These are phyloP conservation scores for Mycena capillaripes DNA, from an alignment of 768 basidiomycete species.

Conservation along the genomic window DNA sequence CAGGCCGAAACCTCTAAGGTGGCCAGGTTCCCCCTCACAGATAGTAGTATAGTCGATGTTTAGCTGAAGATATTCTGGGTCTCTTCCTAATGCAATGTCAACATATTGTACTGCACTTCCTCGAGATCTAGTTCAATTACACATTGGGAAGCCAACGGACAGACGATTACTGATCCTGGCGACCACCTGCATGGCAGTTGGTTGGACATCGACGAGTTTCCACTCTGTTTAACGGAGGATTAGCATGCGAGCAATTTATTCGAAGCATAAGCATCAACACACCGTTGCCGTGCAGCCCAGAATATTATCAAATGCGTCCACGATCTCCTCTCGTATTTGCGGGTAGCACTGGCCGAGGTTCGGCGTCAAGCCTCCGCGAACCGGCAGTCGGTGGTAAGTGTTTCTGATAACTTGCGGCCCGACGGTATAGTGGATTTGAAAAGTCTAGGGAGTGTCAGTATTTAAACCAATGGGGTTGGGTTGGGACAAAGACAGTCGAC, in stretches of 20 bases:
- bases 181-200: conserved; percentile 50
- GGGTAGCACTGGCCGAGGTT: neutral
- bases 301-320: neutral
- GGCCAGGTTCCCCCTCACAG: too few species aligned
- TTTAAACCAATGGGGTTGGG: too few species aligned
- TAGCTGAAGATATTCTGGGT: conserved; percentile 55
- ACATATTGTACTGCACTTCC: neutral
- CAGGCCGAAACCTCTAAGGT: too few species aligned
- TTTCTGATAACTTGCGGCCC: neutral
- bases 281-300: neutral
- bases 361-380: neutral
- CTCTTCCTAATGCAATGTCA: conserved; percentile 49
- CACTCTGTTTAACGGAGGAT: too few species aligned
- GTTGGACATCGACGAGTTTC: conserved; percentile 44
- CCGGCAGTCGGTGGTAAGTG: neutral
- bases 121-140: conserved; percentile 43
- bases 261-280: too few species aligned
- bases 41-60: conserved; percentile 51
- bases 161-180: conserved; percentile 56
- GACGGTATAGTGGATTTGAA: neutral
- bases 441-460: neutral
- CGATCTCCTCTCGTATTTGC: neutral
- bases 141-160: conserved; percentile 61
- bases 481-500: neutral
- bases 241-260: too few species aligned